Percentiles rank a stretch among this genome's conserved stretches.
Conservation (phyloP, 257 asterid genomes). For the Solanum chmielewskii region DNA sequence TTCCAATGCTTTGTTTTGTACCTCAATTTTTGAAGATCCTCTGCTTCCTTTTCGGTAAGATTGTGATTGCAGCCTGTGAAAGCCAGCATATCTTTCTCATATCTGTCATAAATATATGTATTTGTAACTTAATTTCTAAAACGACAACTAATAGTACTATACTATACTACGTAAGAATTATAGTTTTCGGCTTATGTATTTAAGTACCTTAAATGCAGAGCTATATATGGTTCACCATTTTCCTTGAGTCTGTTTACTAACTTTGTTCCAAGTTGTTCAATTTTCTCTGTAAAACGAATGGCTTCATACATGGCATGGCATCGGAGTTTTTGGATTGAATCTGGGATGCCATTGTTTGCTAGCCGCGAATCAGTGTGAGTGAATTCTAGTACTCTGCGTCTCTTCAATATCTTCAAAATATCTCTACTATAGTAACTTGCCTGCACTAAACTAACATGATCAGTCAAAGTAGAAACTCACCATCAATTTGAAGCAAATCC, state of each 20-base stretch:
- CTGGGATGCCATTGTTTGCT: slow-evolving; percentile 24
- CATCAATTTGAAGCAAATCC: neutral
- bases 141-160: neutral
- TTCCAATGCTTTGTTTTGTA: slow-evolving; percentile 24
- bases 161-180: neutral
- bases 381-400: slow-evolving; percentile 16
- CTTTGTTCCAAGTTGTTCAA: slow-evolving; percentile 14
- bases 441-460: slow-evolving; percentile 8
- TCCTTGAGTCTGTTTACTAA: slow-evolving; percentile 18
- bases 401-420: slow-evolving; percentile 8
- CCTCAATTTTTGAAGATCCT: slow-evolving; percentile 16
- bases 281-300: slow-evolving; percentile 13
- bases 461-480: neutral
- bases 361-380: slow-evolving; percentile 27
- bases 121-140: neutral
- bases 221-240: slow-evolving; percentile 14
- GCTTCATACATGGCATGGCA: slow-evolving; percentile 38
- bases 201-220: slow-evolving; percentile 32
- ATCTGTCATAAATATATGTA: slow-evolving; percentile 6
- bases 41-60: slow-evolving; percentile 13
- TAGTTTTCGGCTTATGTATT: neutral
- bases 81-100: slow-evolving; percentile 41
- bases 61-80: slow-evolving; percentile 39
- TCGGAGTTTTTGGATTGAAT: slow-evolving; percentile 23
- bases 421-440: slow-evolving; percentile 24